Base-by-base conservation (phyloP, 1,284 basidiomycete species). In the Melampsora abietis-canadensis region DNA sequence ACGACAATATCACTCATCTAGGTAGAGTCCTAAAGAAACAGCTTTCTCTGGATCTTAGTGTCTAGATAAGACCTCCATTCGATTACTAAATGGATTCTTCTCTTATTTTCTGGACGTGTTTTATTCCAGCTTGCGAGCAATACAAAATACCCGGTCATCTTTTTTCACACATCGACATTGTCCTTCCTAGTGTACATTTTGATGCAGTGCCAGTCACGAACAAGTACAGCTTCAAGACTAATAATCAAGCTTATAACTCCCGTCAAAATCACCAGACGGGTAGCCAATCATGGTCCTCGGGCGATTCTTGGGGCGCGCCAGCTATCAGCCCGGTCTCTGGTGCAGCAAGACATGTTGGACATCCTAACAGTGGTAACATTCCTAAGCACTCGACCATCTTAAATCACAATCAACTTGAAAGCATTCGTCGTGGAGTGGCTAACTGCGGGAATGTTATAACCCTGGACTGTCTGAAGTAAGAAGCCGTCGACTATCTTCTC, bases 171-270 rank as follows among this genome's bases (percentile, higher is more conserved):
- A 80, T 91, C 60, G 89, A 90, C 64, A 81, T 90, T 46, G 84
- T 91, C 51, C 88, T 89, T 76, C 90, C 90, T 0, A 91, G 90
- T 0, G 90, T 89, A 0, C 85, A 88, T 81, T 91, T 91, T 79
- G 84, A 85, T 59, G 57, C 76, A 8, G 40, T 51, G 76, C 60
- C 60, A 76, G 27, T 77, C 79, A 37, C 75, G 81, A 12, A 77
- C 82, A 19, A 77, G 0, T 78, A 82, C 12, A 76, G 82, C 0
- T 81, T 84, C 84, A 3, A 84, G 83, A 78, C 82, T 82, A 19
- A 62, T 15, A 34, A 30, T 31, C 40, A 69, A 69, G n/a, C 19
- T 81, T 81, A 12, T 81, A 81, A 31, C 64, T 76, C 19, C 37
- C 19, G 54, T 75, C 54, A 66, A 5, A 40, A 75, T 61, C 14